Percentiles rank a stretch among this genome's conserved stretches.
These are phyloP conservation scores for Dipteronia dyeriana DNA, from an alignment of 345 rosid genomes.

Conservation along the genomic window DNA sequence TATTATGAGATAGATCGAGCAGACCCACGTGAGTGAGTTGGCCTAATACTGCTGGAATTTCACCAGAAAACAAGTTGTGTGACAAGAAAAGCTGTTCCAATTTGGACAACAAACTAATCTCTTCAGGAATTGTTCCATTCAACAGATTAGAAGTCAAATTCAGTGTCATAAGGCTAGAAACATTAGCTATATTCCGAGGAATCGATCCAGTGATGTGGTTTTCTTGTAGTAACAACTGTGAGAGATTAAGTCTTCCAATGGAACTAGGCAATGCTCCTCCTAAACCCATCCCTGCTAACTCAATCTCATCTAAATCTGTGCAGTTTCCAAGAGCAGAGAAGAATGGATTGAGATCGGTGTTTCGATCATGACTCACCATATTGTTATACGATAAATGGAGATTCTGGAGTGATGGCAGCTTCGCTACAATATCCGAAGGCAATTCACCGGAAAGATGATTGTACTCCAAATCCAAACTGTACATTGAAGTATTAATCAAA, in stretches of 20 bases:
- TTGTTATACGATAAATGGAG: slow-evolving; percentile 52
- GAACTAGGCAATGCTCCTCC: slow-evolving; percentile 52
- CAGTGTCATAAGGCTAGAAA: slow-evolving; percentile 34
- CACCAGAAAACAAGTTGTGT: slow-evolving; percentile 36
- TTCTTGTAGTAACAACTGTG: slow-evolving; percentile 34
- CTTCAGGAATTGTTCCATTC: slow-evolving; percentile 36
- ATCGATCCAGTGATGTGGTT: slow-evolving; percentile 47
- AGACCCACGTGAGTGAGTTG: slow-evolving; percentile 30
- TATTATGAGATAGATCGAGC: slow-evolving; percentile 54
- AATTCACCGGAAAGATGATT: slow-evolving; percentile 45
- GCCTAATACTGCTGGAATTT: slow-evolving; percentile 47
- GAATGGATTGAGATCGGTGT: slow-evolving; percentile 49
- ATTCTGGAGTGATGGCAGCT: slow-evolving; percentile 18
- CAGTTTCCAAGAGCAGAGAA: slow-evolving; percentile 46
- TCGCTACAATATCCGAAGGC: slow-evolving; percentile 40
- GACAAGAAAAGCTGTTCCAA: slow-evolving; percentile 49
- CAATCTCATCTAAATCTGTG: slow-evolving; percentile 42
- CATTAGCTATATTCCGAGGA: slow-evolving; percentile 39
- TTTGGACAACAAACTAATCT: slow-evolving; percentile 28
- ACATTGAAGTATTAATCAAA: slow-evolving; percentile 40
- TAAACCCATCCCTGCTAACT: slow-evolving; percentile 51
- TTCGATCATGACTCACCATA: slow-evolving; percentile 43
- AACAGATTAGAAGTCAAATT: slow-evolving; percentile 46
- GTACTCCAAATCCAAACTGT: slow-evolving; percentile 36
- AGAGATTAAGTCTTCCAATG: slow-evolving; percentile 30